Evolutionary conservation across 805 yeast genomes (phyloP).

Genomic region (Ogataea haglerorum): DNA sequence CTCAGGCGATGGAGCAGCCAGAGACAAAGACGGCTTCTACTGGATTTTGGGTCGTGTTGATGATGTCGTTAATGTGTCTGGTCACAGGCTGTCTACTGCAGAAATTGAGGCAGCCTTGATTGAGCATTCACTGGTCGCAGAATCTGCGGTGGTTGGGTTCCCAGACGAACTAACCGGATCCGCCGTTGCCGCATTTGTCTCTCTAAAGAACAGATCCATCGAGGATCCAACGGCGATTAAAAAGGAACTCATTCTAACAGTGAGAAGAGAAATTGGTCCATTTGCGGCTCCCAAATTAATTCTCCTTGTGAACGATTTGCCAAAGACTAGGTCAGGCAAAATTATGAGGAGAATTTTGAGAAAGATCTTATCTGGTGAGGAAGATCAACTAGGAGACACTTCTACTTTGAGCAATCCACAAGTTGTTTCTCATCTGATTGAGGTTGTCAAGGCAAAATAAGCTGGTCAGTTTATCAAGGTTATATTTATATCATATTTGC

Average conservation of each 20-base stretch:
- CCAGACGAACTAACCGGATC: constrained; percentile 83
- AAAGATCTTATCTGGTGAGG: constrained; percentile 70
- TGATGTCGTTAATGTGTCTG: constrained; percentile 84
- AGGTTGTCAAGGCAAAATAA: constrained; percentile 37
- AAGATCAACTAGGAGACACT: constrained; percentile 78
- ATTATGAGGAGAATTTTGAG: constrained; percentile 84
- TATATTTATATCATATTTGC: too few species aligned
- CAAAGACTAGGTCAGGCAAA: constrained; percentile 84
- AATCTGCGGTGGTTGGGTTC: constrained; percentile 81
- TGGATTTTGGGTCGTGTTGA: constrained; percentile 88
- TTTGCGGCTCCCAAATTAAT: constrained; percentile 82
- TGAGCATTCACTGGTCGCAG: constrained; percentile 68
- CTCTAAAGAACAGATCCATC: constrained; percentile 53
- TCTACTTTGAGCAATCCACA: constrained; percentile 76
- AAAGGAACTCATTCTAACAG: constrained; percentile 63
- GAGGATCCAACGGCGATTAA: constrained; percentile 53
- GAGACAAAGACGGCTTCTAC: constrained; percentile 79
- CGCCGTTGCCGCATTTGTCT: constrained; percentile 79
- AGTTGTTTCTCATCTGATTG: constrained; percentile 64
- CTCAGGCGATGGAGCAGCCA: constrained; percentile 88
- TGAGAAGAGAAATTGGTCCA: constrained; percentile 78
- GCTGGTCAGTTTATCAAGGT: neutral
- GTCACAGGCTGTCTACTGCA: constrained; percentile 85
- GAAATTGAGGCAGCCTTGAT: constrained; percentile 82
- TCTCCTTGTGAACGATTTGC: constrained; percentile 70